Evolutionary conservation across 108 stramenopile species (phyloP), one percentile per base, ranked within the genome.

Genomic region (Seminavis robusta): DNA sequence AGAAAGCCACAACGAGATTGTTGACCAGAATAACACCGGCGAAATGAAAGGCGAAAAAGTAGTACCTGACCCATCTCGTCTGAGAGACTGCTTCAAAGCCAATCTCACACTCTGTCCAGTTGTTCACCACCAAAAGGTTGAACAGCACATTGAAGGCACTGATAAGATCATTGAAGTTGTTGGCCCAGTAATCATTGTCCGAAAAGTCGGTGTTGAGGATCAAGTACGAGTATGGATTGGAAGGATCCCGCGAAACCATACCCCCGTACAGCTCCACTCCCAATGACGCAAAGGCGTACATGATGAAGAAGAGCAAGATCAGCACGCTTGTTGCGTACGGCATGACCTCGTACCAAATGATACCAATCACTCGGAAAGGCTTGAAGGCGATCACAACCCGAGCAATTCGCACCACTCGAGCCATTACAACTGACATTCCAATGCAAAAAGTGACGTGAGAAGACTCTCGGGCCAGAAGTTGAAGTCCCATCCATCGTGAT

Each of bases 131-230:
- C 16, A 94, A 25, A 13, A 85, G 62, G 59, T 86, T 88, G 59
- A 94, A 90, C 7, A 87, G 56, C 15, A 89, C 86, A 54, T 89
- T 87, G 67, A 87, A 67, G 0, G 75, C 82, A 33, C 68, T 63
- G 20, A 81, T 46, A 78, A 86, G 68, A 52, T 94, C 92, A 47
- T 94, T 94, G 71, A 90, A 94, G 46, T 89, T 88, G 59, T 89
- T 89, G 0, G 76, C 77, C 86, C 83, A 86, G 60, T 90, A 94
- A 6, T 69, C 61, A 23, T 58, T 76, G 8, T 56, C 73, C 0
- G 77, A 58, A 71, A 83, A 94, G 39, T 79, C 86, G 21, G 64
- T 67, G 42, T 63, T 57, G n/a, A 93, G 60, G 10, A 85, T 34
- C 8, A 41, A 17, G 13, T 66, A 43, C 4, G 80, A 59, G 32